Conservation (phyloP, 106 monocot genomes). For the Acorus calamus region DNA sequence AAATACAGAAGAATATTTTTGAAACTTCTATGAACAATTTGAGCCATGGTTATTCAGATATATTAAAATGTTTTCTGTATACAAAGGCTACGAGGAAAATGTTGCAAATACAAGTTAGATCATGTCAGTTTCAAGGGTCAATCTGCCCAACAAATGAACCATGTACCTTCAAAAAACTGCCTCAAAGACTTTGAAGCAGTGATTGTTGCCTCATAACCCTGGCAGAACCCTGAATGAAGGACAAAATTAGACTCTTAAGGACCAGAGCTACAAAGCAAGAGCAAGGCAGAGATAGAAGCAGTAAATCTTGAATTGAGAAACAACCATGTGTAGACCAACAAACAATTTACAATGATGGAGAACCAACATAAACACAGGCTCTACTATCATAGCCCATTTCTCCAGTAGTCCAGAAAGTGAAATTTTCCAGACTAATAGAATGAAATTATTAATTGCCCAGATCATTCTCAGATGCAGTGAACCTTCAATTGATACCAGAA, state of each 20-base stretch:
- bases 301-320: neutral
- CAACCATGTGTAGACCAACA: no score
- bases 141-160: constrained; percentile 68
- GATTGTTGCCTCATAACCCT: constrained; percentile 42
- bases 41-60: neutral
- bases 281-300: neutral
- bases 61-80: neutral
- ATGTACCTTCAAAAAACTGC: constrained; percentile 91
- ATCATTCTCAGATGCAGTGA: neutral
- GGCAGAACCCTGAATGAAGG: constrained; percentile 80
- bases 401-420: no score
- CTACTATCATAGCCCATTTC: no score
- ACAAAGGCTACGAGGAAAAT: neutral
- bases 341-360: no score
- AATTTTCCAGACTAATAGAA: no score
- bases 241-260: constrained; percentile 65
- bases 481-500: neutral
- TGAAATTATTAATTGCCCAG: neutral
- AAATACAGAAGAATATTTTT: no score
- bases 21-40: neutral
- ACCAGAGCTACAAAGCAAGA: constrained; percentile 3
- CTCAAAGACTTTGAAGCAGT: constrained; percentile 70
- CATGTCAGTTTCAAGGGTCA: constrained; percentile 18
- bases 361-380: no score
- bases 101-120: constrained; percentile 2